Evolutionary conservation across 2,329 filamentous ascomycete genomes (phyloP), one percentile per base, ranked within the genome.

Genomic region (Escovopsis sp.): DNA sequence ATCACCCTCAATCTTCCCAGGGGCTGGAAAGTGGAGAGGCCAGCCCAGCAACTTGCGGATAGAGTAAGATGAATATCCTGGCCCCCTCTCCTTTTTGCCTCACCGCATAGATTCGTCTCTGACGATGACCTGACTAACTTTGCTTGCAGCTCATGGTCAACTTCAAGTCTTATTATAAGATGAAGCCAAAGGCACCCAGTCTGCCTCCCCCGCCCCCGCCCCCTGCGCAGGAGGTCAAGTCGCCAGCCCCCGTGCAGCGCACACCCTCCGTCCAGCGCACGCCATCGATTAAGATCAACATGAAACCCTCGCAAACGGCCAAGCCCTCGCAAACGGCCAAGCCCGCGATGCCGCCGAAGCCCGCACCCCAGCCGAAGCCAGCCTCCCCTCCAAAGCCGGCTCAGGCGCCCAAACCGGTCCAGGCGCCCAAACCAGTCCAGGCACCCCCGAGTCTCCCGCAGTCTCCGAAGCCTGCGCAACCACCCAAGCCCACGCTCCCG

Each of bases 1-100:
- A 40, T 67, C 10, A 66, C 63, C 1, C 43, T 67, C 13, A 57
- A 57, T 43, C 53, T 64, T 40, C 65, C 65, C 8, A 64, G 64
- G 49, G 55, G 51, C 8, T 67, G 64, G 64, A 62, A 51, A 47
- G 57, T 57, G 13, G 57, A 59, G 46, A 57, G 62, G 44, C 53
- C 58, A 6, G 49, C 51, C 9, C 54, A 57, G 42, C 57, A 59
- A 45, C 52, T 60, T n/a, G 52, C 55, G 8, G 58, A 61, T 41
- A 57, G 55, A 45, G 62, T 62, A 52, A 54, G 61, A 25, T 15
- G 15, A 14, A 8, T 34, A n/a, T 12, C 20, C 20, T 20, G 20
- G 20, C 20, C 4, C 20, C 20, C 6, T 6, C 4, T 20, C 20
- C 20, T 30, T 27, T 27, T 27, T 27, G 5, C 9, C 25, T n/a